These are phyloP conservation scores for Avena sativa DNA, from an alignment of 176 grass and related monocot genomes.

Conservation along the genomic window DNA sequence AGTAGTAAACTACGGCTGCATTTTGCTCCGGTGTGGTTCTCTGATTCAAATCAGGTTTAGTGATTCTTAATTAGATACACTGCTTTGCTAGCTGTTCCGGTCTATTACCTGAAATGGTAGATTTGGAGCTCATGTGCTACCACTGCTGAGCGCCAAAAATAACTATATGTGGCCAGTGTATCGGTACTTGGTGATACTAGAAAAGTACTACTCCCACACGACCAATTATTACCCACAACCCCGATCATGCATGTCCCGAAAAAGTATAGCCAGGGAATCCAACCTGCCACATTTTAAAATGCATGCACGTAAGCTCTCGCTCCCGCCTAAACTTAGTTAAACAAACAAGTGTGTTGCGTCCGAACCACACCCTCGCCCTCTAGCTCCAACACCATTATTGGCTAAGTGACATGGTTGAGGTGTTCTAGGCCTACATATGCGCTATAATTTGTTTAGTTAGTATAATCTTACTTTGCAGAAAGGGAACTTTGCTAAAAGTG, in stretches of 20 bases:
- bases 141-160: neutral
- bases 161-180: neutral
- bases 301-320: neutral
- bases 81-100: neutral
- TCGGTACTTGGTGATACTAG: neutral
- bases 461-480: conserved; percentile 35
- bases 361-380: neutral
- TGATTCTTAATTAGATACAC: too few species aligned
- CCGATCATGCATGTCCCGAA: conserved; percentile 13
- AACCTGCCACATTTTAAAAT: conserved; percentile 35
- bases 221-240: neutral
- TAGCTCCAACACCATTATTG: conserved; percentile 45
- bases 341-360: neutral
- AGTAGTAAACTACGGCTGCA: too few species aligned
- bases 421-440: conserved; percentile 11
- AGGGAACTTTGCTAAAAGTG: conserved; percentile 32
- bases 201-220: neutral
- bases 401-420: conserved; percentile 28
- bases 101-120: conserved; percentile 3
- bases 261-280: neutral
- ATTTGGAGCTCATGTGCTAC: neutral
- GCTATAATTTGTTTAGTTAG: neutral
- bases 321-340: neutral
- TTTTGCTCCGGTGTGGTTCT: too few species aligned
- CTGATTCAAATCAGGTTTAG: too few species aligned